phyloP scores from a whole-genome alignment of 2,329 filamentous ascomycete genomes.

The Penicillium sp. region DNA sequence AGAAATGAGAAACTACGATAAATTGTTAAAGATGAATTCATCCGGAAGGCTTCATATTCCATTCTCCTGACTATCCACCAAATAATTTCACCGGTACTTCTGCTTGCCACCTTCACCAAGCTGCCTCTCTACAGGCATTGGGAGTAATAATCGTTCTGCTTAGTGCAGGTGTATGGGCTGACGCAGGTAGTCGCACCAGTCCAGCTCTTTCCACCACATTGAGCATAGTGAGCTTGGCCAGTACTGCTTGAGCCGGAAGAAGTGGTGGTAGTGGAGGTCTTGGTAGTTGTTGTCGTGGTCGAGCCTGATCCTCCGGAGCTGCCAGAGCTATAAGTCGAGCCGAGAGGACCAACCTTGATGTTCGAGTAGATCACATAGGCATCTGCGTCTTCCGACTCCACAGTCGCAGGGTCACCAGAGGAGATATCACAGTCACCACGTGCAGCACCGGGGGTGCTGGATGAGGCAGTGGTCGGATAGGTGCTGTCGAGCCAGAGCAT shows the following conservation, averaged over 20 bases:
- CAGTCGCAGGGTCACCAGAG: slow-evolving; percentile 57
- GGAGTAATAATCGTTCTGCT: slow-evolving; percentile 41
- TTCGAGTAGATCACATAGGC: slow-evolving; percentile 62
- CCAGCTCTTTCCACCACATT: slow-evolving; percentile 40
- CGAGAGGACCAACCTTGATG: slow-evolving; percentile 63
- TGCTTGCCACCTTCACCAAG: background rate
- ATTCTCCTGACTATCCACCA: background rate
- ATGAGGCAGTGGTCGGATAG: slow-evolving; percentile 57
- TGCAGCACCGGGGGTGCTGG: slow-evolving; percentile 52
- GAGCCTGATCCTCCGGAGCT: slow-evolving; percentile 2
- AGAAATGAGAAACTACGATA: background rate
- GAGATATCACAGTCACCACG: slow-evolving; percentile 60
- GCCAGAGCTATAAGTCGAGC: slow-evolving; percentile 51
- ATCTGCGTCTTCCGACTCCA: slow-evolving; percentile 54
- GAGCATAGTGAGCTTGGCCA: slow-evolving; percentile 23
- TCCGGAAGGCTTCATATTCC: background rate
- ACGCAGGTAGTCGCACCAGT: slow-evolving; percentile 36
- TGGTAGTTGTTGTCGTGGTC: slow-evolving; percentile 9
- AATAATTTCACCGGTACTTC: background rate
- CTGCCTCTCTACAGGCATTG: slow-evolving; percentile 35
- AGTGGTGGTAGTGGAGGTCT: slow-evolving; percentile 8
- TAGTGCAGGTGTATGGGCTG: slow-evolving; percentile 37
- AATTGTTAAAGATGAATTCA: background rate
- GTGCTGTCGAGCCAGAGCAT: slow-evolving; percentile 77
- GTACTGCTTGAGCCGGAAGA: background rate